phyloP scores from a whole-genome alignment of 1,284 basidiomycete genomes.

The Cryptococcus sp. region DNA sequence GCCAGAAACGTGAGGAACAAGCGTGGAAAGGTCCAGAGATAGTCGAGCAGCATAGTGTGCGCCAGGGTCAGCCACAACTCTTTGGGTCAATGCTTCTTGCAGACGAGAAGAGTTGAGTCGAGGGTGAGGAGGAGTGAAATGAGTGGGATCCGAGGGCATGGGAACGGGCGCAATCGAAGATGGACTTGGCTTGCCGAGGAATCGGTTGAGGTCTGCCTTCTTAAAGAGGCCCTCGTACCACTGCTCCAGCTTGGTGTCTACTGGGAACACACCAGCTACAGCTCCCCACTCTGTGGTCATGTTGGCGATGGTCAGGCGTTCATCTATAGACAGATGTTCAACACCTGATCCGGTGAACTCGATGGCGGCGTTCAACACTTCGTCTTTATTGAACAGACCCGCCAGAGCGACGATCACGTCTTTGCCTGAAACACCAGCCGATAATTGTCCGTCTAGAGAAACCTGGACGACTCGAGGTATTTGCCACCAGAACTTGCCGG shows the following conservation, averaged over 20 bases:
- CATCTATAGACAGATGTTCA: conserved; percentile 78
- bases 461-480: conserved; percentile 96
- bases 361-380: conserved; percentile 97
- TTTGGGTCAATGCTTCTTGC: conserved; percentile 63
- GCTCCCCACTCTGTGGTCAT: conserved; percentile 99
- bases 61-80: conserved; percentile 70
- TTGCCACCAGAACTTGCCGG: conserved; percentile 99
- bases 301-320: conserved; percentile 91
- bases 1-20: conserved; percentile 93
- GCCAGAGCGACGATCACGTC: conserved; percentile 98
- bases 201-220: conserved; percentile 78
- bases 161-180: conserved; percentile 32
- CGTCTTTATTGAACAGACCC: conserved; percentile 94
- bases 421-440: conserved; percentile 93
- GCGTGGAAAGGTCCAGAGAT: conserved; percentile 86
- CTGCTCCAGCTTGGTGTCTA: conserved; percentile 75
- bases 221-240: conserved; percentile 86
- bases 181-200: conserved; percentile 56
- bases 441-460: conserved; percentile 78
- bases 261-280: conserved; percentile 91
- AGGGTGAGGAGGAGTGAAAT: conserved; percentile 66
- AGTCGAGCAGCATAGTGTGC: conserved; percentile 88
- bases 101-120: conserved; percentile 79
- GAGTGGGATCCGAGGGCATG: conserved; percentile 33
- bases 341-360: conserved; percentile 96